Percentiles rank a stretch among this genome's conserved stretches.
phyloP scores from a whole-genome alignment of 2,329 filamentous ascomycete species.

The Basipetospora chlamydospora region DNA sequence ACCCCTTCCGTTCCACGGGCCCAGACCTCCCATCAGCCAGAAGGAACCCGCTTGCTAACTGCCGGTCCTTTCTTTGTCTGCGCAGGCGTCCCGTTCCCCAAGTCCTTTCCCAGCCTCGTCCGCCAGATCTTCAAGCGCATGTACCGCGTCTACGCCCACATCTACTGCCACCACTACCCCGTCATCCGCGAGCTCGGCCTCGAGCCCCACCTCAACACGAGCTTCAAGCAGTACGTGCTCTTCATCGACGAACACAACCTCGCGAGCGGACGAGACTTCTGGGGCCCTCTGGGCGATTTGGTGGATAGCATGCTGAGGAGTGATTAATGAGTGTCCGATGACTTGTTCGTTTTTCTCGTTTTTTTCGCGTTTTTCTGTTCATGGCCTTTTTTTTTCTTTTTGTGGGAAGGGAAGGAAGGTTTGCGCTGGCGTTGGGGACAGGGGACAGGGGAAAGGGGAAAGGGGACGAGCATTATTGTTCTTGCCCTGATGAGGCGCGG shows the following conservation, averaged over 20 bases:
- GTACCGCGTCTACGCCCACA: constrained; percentile 96
- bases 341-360: not conserved
- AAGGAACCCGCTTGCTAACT: no score
- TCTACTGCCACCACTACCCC: constrained; percentile 99
- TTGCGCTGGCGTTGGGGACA: constrained; percentile 4
- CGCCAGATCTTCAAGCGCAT: constrained; percentile 97
- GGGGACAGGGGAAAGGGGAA: no score
- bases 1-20: constrained; percentile 8
- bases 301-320: constrained; percentile 97
- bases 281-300: constrained; percentile 85
- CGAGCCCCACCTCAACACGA: constrained; percentile 95
- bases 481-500: no score
- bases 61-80: no score
- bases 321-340: constrained; percentile 44
- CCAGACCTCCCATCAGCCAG: no score
- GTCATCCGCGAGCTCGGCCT: constrained; percentile 89
- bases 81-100: constrained; percentile 79
- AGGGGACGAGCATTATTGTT: not conserved
- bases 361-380: no score
- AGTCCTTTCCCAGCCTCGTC: constrained; percentile 75
- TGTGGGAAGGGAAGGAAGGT: not conserved
- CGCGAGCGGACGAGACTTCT: constrained; percentile 90
- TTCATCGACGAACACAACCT: constrained; percentile 95
- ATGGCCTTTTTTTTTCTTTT: constrained; percentile 1
- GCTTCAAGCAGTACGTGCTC: constrained; percentile 98